A percentile compares a stretch with the other conserved stretches of the same genome.
Conservation (phyloP, 2,329 filamentous ascomycete genomes). For the Aspergillus awamori region DNA sequence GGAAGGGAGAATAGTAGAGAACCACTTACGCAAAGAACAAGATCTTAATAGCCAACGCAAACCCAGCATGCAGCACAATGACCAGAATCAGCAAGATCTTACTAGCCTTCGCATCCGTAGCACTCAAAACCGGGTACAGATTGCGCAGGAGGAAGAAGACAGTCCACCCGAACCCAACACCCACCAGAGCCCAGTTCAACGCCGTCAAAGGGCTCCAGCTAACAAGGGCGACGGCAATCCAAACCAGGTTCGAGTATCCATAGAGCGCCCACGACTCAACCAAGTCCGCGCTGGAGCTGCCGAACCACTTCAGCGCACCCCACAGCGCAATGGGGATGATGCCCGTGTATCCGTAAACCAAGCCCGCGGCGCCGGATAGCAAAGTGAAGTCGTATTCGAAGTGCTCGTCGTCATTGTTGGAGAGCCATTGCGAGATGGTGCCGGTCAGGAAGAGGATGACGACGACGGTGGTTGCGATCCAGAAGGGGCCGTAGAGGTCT, state of each 20-base stretch:
- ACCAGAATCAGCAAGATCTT: slow-evolving; percentile 85
- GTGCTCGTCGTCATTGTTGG: slow-evolving; percentile 65
- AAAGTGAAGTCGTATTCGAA: slow-evolving; percentile 92
- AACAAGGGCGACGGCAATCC: slow-evolving; percentile 91
- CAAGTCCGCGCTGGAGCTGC: slow-evolving; percentile 87
- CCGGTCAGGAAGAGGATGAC: slow-evolving; percentile 94
- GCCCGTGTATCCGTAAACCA: slow-evolving; percentile 94
- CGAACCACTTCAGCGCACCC: slow-evolving; percentile 90
- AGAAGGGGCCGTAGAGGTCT: slow-evolving; percentile 94
- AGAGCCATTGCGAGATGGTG: slow-evolving; percentile 89
- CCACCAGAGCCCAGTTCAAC: slow-evolving; percentile 93
- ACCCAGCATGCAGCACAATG: slow-evolving; percentile 80
- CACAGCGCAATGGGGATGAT: slow-evolving; percentile 84
- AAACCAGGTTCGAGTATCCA: slow-evolving; percentile 94
- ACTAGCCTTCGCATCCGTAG: slow-evolving; percentile 88
- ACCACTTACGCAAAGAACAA: slow-evolving; percentile 79
- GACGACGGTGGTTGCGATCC: slow-evolving; percentile 97
- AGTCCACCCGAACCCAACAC: slow-evolving; percentile 79
- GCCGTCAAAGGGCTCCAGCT: slow-evolving; percentile 84
- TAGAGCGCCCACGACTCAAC: slow-evolving; percentile 96
- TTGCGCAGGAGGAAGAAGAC: slow-evolving; percentile 83
- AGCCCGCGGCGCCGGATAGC: slow-evolving; percentile 83
- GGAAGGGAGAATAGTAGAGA: not conserved
- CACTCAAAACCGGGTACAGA: slow-evolving; percentile 86
- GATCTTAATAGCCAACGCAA: slow-evolving; percentile 92